A percentile compares a stretch with the other conserved stretches of the same genome.
phyloP scores from a whole-genome alignment of 1,139 yeast genomes.

The Kodamaea ohmeri region DNA sequence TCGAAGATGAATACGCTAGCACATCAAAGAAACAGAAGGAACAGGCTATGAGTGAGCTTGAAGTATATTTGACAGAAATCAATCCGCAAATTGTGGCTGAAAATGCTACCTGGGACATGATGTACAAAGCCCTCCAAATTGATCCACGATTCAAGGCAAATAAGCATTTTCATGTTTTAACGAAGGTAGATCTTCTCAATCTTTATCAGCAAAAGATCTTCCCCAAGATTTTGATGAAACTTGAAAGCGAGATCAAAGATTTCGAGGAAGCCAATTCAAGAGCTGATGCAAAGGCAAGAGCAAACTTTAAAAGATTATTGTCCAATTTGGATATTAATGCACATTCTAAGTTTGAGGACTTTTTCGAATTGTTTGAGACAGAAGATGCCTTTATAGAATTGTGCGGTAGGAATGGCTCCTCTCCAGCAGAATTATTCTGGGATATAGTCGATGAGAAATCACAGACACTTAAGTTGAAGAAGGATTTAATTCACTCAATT shows the following conservation, averaged over 20 bases:
- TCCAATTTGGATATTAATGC: slow-evolving; percentile 44
- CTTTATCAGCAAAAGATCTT: slow-evolving; percentile 51
- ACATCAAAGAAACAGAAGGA: slow-evolving; percentile 30
- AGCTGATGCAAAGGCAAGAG: slow-evolving; percentile 64
- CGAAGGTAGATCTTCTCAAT: slow-evolving; percentile 58
- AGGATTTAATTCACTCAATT: slow-evolving; percentile 56
- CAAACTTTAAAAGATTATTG: slow-evolving; percentile 51
- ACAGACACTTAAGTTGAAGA: slow-evolving; percentile 54
- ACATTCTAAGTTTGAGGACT: slow-evolving; percentile 57
- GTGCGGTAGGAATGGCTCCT: slow-evolving; percentile 78
- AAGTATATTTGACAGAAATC: slow-evolving; percentile 42
- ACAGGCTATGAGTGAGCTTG: slow-evolving; percentile 53
- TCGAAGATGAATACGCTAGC: slow-evolving; percentile 40
- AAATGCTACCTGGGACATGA: slow-evolving; percentile 44
- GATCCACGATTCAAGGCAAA: slow-evolving; percentile 60
- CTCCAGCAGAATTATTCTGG: slow-evolving; percentile 75
- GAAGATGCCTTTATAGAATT: slow-evolving; percentile 59
- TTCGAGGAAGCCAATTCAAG: slow-evolving; percentile 44
- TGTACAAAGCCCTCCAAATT: slow-evolving; percentile 35
- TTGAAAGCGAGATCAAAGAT: slow-evolving; percentile 35
- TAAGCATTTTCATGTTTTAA: slow-evolving; percentile 52
- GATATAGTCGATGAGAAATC: slow-evolving; percentile 68
- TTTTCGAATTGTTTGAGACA: slow-evolving; percentile 51
- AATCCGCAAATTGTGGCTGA: slow-evolving; percentile 32
- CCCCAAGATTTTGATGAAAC: slow-evolving; percentile 32